Conservation (phyloP, 2,329 filamentous ascomycete genomes). For the Colletotrichum sp. region DNA sequence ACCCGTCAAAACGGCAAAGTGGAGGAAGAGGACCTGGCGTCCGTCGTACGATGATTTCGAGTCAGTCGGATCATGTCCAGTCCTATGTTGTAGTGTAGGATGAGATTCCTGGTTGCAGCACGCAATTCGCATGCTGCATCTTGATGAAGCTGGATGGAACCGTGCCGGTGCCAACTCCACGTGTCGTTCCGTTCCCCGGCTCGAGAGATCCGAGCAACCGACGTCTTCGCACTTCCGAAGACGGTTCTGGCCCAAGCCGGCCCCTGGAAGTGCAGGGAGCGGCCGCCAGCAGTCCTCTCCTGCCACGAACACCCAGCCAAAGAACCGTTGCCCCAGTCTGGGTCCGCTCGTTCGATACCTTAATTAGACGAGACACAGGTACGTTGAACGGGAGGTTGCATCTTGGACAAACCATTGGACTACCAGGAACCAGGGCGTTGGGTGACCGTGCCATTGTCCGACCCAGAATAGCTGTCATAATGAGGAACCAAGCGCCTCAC, state of each 20-base stretch:
- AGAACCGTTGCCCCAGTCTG: background rate
- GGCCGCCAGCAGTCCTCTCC: background rate
- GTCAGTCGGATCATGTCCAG: slow-evolving; percentile 13
- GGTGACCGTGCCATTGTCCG: background rate
- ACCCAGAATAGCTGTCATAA: background rate
- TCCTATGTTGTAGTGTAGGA: background rate
- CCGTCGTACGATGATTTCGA: slow-evolving; percentile 8
- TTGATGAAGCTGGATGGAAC: background rate
- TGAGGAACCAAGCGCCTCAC: background rate
- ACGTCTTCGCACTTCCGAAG: background rate
- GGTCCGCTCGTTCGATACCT: background rate
- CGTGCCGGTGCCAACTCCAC: background rate
- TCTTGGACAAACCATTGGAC: background rate
- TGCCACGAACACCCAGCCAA: background rate
- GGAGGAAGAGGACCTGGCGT: background rate
- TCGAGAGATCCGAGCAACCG: background rate
- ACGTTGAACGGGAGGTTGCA: background rate
- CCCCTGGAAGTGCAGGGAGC: background rate
- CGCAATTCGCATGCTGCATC: background rate
- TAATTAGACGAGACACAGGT: background rate
- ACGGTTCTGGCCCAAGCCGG: background rate
- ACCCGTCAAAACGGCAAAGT: background rate
- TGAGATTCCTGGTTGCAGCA: background rate
- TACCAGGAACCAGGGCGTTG: slow-evolving; percentile 11
- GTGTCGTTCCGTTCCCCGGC: background rate